A percentile compares a stretch with the other conserved stretches of the same genome.
phyloP scores from a whole-genome alignment of 192 early-diverging fungal genomes.

The Linnemannia exigua region DNA sequence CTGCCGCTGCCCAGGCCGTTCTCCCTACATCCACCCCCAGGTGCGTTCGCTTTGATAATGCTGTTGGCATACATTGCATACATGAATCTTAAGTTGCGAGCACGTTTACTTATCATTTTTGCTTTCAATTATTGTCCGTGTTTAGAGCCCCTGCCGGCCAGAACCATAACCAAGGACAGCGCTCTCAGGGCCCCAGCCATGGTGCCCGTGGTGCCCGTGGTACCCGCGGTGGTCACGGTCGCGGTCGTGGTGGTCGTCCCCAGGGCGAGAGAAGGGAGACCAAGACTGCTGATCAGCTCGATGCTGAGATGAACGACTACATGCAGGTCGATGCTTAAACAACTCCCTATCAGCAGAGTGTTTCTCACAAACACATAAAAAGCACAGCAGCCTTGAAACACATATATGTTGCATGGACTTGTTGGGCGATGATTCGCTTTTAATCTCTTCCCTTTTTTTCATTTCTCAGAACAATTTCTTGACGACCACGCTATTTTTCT shows the following conservation, averaged over 20 bases:
- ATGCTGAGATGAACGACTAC: conserved; percentile 65
- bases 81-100: background rate
- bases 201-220: conserved; percentile 55
- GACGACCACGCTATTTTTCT: background rate
- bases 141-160: conserved; percentile 28
- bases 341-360: background rate
- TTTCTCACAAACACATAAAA: background rate
- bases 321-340: conserved; percentile 62
- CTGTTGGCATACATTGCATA: background rate
- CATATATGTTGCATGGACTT: background rate
- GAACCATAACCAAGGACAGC: conserved; percentile 17
- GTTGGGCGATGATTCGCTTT: background rate
- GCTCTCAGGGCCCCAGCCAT: conserved; percentile 19
- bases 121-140: background rate
- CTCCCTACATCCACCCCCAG: conserved; percentile 43
- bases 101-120: background rate
- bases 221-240: conserved; percentile 56
- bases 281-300: conserved; percentile 63
- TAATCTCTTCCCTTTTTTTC: background rate
- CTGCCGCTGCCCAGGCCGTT: conserved; percentile 48
- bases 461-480: background rate
- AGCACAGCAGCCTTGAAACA: background rate
- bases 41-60: conserved; percentile 7
- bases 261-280: conserved; percentile 47
- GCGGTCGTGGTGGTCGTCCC: conserved; percentile 52